These are phyloP conservation scores for Biscogniauxia mediterranea DNA, from an alignment of 2,329 filamentous ascomycete species.

Conservation along the genomic window DNA sequence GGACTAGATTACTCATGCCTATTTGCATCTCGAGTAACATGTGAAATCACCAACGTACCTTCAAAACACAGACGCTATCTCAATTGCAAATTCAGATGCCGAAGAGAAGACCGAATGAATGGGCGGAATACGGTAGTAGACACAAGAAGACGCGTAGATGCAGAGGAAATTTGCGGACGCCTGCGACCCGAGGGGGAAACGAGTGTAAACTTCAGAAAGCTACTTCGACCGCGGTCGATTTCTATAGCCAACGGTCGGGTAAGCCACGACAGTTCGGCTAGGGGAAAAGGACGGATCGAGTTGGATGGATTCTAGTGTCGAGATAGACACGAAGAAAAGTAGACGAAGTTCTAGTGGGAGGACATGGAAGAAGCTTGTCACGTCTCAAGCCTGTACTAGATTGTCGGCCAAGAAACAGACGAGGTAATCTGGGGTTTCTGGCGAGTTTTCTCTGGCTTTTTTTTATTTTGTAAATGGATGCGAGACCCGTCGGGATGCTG, in stretches of 20 bases:
- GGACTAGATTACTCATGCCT: neutral
- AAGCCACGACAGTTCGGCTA: conserved; percentile 27
- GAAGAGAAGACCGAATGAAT: conserved; percentile 10
- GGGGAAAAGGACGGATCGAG: conserved; percentile 21
- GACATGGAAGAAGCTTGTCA: conserved; percentile 28
- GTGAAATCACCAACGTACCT: conserved; percentile 11
- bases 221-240: conserved; percentile 47
- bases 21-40: neutral
- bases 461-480: conserved; percentile 15
- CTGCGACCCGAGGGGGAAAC: conserved; percentile 50
- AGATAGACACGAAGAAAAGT: conserved; percentile 28
- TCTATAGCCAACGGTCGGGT: conserved; percentile 23
- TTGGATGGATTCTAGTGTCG: conserved; percentile 27
- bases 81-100: conserved; percentile 8
- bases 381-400: conserved; percentile 11
- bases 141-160: conserved; percentile 35
- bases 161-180: conserved; percentile 49
- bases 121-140: conserved; percentile 2
- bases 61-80: conserved; percentile 7
- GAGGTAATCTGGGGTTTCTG: conserved; percentile 15
- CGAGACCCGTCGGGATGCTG: conserved; percentile 12
- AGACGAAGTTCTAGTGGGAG: conserved; percentile 23
- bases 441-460: conserved; percentile 14
- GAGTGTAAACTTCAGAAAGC: conserved; percentile 41
- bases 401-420: conserved; percentile 17